A percentile compares a stretch with the other conserved stretches of the same genome.
Evolutionary conservation across 495 filamentous ascomycete genomes (phyloP).

Genomic region (Cryomyces minteri): DNA sequence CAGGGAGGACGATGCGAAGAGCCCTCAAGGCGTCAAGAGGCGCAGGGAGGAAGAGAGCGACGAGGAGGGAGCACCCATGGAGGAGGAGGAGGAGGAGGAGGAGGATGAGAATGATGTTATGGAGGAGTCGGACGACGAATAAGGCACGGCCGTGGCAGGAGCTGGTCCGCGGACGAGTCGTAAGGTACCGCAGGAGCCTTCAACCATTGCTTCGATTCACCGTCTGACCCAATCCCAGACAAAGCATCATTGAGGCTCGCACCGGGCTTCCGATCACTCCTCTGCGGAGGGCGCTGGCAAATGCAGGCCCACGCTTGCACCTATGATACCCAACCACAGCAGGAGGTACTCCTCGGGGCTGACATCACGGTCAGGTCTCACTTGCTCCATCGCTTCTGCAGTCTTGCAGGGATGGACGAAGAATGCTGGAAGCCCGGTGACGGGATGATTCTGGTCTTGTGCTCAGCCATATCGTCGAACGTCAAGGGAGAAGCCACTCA

Average conservation of each 20-base stretch:
- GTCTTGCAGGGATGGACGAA: constrained; percentile 79
- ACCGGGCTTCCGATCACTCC: neutral
- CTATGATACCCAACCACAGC: constrained; percentile 65
- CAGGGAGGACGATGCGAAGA: constrained; percentile 2
- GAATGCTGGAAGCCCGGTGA: constrained; percentile 51
- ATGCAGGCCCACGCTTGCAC: constrained; percentile 51
- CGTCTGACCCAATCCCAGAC: neutral
- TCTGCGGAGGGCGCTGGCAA: constrained; percentile 34
- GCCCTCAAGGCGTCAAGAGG: constrained; percentile 16
- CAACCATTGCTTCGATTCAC: neutral
- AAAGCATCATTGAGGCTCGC: neutral
- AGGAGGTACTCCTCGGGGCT: constrained; percentile 49
- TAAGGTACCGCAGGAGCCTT: neutral
- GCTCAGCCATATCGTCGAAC: neutral
- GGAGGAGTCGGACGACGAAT: constrained; percentile 19
- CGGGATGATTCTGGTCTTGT: constrained; percentile 54
- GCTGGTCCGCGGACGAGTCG: neutral
- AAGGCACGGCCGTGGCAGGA: neutral
- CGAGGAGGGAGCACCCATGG: constrained; percentile 12
- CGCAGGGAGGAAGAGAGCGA: constrained; percentile 15
- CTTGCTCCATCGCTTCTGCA: constrained; percentile 48
- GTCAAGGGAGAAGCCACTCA: constrained; percentile 22
- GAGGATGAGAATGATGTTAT: constrained; percentile 14
- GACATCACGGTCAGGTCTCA: constrained; percentile 5
- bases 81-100: too few species aligned